Evolutionary conservation across 208 protist genomes (phyloP), one percentile per base, ranked within the genome.

Genomic region (Trypanosoma melophagium): DNA sequence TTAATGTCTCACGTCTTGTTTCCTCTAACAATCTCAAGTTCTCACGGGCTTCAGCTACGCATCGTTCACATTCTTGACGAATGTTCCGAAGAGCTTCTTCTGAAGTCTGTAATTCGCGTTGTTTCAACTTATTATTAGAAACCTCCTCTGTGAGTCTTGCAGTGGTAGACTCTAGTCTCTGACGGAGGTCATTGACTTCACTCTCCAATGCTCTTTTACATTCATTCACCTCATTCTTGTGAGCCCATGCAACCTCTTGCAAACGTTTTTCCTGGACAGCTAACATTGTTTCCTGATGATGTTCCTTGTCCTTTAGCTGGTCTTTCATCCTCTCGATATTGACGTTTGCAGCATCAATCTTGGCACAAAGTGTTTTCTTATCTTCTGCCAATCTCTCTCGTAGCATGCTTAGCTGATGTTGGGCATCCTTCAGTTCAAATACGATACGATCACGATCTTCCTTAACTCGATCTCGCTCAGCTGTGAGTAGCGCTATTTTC

Each of bases 221-320:
- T 7, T 80, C 77, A 47, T 79, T 76, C 0, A 79, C 14, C 1
- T 77, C 66, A n/a, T 54, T 64, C 10, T 60, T 80, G 28, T 66
- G 52, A 7, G 69, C 63, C 61, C 79, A 71, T 62, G 74, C 69
- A 38, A 79, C 0, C 60, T 87, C 83, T 45, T 85, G 69, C 16
- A 87, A 2, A 53, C 76, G 76, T 49, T 77, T 79, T 22, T 74
- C 55, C 60, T 92, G 79, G 21, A 76, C 62, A 8, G 83, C 24
- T 60, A 61, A 42, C 2, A 63, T 41, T 12, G 69, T 61, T 22
- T 83, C 79, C 47, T 64, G 31, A 24, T 81, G 79, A 62, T 87
- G 81, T 56, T 88, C 83, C 62, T 73, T 78, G 55, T 84, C 79
- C 19, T 77, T 76, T 16, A 90, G 70, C 69, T 81, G 76, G 60